These are phyloP conservation scores for Solanum hybrid DNA, from an alignment of 305 asterid genomes.

Conservation along the genomic window DNA sequence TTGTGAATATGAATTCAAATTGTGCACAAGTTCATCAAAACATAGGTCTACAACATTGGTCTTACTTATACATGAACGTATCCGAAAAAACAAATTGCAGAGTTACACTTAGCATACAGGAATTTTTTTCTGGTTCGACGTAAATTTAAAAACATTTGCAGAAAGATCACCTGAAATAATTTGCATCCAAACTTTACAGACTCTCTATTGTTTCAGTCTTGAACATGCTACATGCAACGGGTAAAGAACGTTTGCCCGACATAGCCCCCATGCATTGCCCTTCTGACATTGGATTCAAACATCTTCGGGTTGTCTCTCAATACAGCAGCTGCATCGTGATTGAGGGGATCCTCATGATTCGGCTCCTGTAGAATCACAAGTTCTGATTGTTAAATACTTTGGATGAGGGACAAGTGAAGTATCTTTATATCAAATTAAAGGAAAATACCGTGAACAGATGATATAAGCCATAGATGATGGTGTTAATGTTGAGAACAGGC, in stretches of 20 bases:
- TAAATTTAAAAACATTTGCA: background rate
- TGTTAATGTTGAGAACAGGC: constrained; percentile 86
- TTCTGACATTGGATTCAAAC: constrained; percentile 47
- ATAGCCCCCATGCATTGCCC: constrained; percentile 56
- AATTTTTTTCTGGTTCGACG: background rate
- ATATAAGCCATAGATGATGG: constrained; percentile 77
- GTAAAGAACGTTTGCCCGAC: constrained; percentile 51
- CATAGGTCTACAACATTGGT: background rate
- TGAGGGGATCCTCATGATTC: constrained; percentile 58
- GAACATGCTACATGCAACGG: constrained; percentile 25
- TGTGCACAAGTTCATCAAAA: background rate
- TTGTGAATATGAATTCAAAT: background rate
- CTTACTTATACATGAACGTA: background rate
- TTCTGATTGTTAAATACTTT: background rate
- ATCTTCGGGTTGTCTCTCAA: constrained; percentile 54
- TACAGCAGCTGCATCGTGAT: constrained; percentile 56
- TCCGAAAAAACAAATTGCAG: background rate
- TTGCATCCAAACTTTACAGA: constrained; percentile 2
- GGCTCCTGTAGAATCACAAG: constrained; percentile 39
- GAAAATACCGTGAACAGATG: constrained; percentile 76
- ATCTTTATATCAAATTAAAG: background rate
- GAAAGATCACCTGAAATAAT: constrained; percentile 1
- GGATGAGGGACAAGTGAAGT: background rate
- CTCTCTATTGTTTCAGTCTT: background rate
- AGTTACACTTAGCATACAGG: constrained; percentile 1